Base-by-base conservation (phyloP, 2,329 filamentous ascomycete species). In the Phialocephala sp. region DNA sequence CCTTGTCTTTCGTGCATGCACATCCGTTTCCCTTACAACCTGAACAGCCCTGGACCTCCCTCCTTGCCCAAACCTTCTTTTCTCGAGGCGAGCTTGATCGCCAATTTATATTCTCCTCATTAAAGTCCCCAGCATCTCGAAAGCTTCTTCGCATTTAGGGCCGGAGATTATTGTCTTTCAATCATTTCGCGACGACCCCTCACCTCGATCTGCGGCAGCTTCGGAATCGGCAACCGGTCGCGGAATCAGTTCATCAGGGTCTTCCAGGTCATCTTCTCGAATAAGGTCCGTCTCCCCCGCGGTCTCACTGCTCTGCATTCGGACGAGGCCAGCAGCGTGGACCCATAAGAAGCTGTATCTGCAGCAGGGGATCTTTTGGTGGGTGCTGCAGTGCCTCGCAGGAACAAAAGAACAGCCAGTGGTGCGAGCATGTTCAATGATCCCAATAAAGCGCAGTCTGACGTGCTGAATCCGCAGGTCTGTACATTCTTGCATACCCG, bases 151-250 rank as follows among this genome's bases (percentile, higher is more conserved):
- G 36, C 27, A 41, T 63, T 35, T 39, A 24, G 37, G 36, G 37
- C 14, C 56, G 60, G 57, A 68, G 36, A 57, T 68, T 68, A 58
- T 66, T 68, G 63, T 66, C 58, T 64, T 56, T 66, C 47, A 41
- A 59, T 50, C 60, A 65, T 60, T 55, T 67, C 54, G 32, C 22
- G 14, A 27, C 22, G 27, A 4, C 14, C 50, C 50, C 35, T 14
- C 6, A 6, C n/a, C 45, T 50, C 50, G 39, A 41, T 18, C 47
- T 61, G 47, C 59, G 59, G 47, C 36, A 62, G 52, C 37, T 32
- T 32, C 27, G 27, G 27, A 32, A 24, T 37, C 61, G 43, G 61
- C 55, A 57, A 14, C 24, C 18, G 22, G 35, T 35, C 52, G n/a
- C 22, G 50, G 57, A 50, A 47, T 37, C 52, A 37, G 24, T 56